Evolutionary conservation across 306 rosid genomes (phyloP).

Genomic region (Dryas drummondii): DNA sequence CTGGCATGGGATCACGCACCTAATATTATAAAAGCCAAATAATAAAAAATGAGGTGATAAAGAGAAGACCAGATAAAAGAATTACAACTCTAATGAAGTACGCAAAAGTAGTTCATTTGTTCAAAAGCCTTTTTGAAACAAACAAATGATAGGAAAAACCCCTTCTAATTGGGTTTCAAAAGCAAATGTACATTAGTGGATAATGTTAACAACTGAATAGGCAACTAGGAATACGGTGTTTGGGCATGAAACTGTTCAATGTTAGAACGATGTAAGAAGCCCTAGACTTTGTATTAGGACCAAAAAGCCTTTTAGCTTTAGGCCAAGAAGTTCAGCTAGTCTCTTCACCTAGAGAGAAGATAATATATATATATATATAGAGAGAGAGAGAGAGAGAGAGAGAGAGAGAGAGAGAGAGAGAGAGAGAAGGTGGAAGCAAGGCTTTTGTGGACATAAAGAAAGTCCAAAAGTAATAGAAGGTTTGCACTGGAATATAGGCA

Average conservation of each 20-base stretch:
- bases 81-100: constrained; percentile 1
- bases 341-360: neutral
- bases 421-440: neutral
- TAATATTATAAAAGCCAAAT: constrained; percentile 28
- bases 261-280: neutral
- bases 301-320: neutral
- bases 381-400: neutral
- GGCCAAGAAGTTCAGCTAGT: neutral
- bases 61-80: constrained; percentile 7
- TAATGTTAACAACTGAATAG: neutral
- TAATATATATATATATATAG: too few species aligned
- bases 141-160: neutral
- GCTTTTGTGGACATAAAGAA: neutral
- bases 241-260: neutral
- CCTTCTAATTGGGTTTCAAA: neutral
- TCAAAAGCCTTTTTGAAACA: neutral
- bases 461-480: neutral
- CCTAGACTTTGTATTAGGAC: neutral
- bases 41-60: constrained; percentile 7
- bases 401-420: neutral
- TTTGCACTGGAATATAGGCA: neutral
- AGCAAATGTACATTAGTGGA: neutral
- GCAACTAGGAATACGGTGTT: neutral
- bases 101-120: neutral
- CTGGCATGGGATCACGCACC: constrained; percentile 99